A percentile compares a stretch with the other conserved stretches of the same genome.
Conservation (phyloP, 345 rosid species). For the Salix koriyanagi region DNA sequence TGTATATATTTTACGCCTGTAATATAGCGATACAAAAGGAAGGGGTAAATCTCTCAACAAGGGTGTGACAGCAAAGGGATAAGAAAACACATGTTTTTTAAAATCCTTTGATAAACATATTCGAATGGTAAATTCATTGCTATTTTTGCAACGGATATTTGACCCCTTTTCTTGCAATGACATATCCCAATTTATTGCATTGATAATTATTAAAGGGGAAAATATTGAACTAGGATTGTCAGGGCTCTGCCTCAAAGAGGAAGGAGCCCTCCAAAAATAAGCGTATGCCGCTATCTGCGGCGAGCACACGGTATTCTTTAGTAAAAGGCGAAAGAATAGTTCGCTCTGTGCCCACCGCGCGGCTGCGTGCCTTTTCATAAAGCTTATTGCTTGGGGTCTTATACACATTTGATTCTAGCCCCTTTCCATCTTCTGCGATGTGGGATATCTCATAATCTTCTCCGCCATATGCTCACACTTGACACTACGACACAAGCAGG, state of each 20-base stretch:
- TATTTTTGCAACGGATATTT: no score
- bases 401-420: background rate
- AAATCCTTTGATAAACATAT: no score
- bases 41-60: no score
- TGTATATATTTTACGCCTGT: no score
- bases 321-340: conserved; percentile 63
- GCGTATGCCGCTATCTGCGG: conserved; percentile 24
- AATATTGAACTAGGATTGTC: background rate
- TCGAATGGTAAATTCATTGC: no score
- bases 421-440: background rate
- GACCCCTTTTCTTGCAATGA: no score
- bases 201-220: no score
- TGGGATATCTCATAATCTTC: background rate
- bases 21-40: no score
- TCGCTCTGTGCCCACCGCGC: conserved; percentile 42
- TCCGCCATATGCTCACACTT: background rate
- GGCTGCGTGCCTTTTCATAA: background rate
- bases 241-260: background rate
- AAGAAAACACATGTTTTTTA: no score
- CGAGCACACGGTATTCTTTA: conserved; percentile 49
- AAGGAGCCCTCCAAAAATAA: background rate
- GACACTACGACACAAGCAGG: background rate
- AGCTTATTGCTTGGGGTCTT: background rate
- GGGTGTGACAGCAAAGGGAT: no score
- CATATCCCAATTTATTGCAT: no score